These are phyloP conservation scores for Capsicum baccatum DNA, from an alignment of 257 asterid genomes.

Conservation along the genomic window DNA sequence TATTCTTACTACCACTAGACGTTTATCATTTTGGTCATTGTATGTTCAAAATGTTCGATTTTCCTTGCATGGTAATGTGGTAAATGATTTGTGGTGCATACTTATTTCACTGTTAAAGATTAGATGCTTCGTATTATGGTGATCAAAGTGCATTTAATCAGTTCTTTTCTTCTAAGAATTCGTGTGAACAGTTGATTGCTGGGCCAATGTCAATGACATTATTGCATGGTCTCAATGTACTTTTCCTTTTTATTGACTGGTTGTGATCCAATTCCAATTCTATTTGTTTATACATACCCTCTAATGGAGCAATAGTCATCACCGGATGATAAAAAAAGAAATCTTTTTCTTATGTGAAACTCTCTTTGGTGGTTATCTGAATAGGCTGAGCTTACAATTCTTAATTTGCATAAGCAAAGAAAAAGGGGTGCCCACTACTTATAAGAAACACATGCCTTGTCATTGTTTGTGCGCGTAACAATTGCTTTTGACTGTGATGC, in stretches of 20 bases:
- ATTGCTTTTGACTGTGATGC: conserved; percentile 11
- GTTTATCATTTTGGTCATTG: neutral
- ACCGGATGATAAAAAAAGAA: neutral
- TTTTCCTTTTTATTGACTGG: neutral
- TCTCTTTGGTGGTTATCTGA: neutral
- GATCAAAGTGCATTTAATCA: neutral
- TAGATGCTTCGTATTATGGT: neutral
- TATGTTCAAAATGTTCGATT: neutral
- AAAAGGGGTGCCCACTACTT: neutral
- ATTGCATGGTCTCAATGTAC: neutral
- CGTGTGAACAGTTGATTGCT: neutral
- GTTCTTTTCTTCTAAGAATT: neutral
- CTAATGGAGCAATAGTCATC: neutral
- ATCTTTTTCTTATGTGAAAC: neutral
- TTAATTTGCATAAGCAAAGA: conserved; percentile 16
- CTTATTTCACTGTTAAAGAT: conserved; percentile 3
- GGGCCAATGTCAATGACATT: neutral
- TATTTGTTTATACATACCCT: neutral
- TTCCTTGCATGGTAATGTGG: neutral
- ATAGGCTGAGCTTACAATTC: neutral
- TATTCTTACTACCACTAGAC: neutral
- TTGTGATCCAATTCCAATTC: neutral
- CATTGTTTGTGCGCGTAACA: neutral
- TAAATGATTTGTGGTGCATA: neutral
- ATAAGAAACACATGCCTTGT: neutral